phyloP scores from a whole-genome alignment of 2,329 filamentous ascomycete genomes.

The Teratosphaeria pseudoeucalypti region DNA sequence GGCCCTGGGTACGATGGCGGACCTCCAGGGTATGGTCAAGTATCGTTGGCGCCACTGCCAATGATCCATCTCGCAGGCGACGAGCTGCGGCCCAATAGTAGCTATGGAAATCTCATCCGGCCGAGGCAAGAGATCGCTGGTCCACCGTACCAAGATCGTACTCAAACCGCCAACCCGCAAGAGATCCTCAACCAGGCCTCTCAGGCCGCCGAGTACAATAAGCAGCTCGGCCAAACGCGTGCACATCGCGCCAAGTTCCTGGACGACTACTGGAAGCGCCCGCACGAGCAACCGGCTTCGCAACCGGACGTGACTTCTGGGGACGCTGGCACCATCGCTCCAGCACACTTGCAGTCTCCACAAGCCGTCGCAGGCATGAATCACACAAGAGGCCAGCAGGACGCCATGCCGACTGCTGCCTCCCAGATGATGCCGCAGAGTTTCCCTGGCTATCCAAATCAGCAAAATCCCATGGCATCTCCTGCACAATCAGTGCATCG shows the following conservation, averaged over 20 bases:
- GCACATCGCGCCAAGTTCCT: constrained; percentile 70
- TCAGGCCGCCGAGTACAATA: constrained; percentile 85
- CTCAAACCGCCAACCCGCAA: constrained; percentile 60
- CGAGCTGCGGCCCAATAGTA: constrained; percentile 64
- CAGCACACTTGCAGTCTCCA: constrained; percentile 38
- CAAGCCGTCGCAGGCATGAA: constrained; percentile 37
- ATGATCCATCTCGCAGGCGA: constrained; percentile 77
- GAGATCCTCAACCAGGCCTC: constrained; percentile 81
- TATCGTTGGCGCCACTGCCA: constrained; percentile 61
- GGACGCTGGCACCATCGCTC: constrained; percentile 29
- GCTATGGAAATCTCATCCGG: constrained; percentile 74
- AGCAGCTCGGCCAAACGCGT: constrained; percentile 68
- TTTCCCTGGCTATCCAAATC: constrained; percentile 62
- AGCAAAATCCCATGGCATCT: constrained; percentile 64
- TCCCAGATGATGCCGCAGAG: constrained; percentile 47
- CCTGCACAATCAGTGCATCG: constrained; percentile 61
- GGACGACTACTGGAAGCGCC: constrained; percentile 69
- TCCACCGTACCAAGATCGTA: constrained; percentile 77
- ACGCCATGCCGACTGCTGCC: constrained; percentile 45
- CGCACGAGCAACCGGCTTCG: constrained; percentile 63
- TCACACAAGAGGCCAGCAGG: constrained; percentile 48
- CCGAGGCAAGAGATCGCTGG: constrained; percentile 85
- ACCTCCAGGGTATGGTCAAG: constrained; percentile 49
- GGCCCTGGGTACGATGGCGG: constrained; percentile 27
- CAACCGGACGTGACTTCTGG: constrained; percentile 27